Conservation (phyloP, 2,329 filamentous ascomycete species). For the Sporothrix inflata region DNA sequence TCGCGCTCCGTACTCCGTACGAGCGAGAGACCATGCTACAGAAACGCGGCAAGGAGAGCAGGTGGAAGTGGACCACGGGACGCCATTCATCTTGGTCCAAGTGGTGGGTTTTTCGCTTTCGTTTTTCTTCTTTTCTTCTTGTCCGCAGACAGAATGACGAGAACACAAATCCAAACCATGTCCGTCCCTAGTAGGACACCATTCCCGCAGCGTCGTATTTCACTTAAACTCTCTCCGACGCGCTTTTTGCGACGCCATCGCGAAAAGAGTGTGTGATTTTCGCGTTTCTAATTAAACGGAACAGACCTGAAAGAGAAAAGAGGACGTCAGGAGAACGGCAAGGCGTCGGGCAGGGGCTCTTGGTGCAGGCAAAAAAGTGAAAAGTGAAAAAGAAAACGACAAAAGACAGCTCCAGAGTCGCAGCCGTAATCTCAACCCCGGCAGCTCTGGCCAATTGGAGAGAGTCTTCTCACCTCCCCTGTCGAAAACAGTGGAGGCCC, state of each 20-base stretch:
- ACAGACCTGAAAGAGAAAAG: neutral
- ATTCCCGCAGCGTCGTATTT: slow-evolving; percentile 26
- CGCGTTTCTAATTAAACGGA: slow-evolving; percentile 29
- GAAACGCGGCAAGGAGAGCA: neutral
- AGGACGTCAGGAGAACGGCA: neutral
- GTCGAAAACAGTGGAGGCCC: slow-evolving; percentile 22
- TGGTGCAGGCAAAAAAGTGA: too few relatives aligned
- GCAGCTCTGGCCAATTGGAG: neutral
- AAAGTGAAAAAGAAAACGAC: neutral
- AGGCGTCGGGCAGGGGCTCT: neutral
- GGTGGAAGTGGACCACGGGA: neutral
- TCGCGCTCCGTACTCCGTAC: neutral
- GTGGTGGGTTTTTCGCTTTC: neutral
- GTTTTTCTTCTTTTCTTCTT: neutral
- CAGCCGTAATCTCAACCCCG: slow-evolving; percentile 25
- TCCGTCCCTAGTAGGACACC: neutral
- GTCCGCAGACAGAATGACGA: neutral
- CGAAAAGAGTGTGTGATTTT: slow-evolving; percentile 25
- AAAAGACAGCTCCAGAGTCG: neutral
- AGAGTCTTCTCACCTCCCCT: neutral
- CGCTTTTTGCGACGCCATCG: slow-evolving; percentile 25
- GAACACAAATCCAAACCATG: neutral
- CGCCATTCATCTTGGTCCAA: neutral
- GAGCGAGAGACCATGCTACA: neutral
- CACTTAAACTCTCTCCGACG: slow-evolving; percentile 22